A percentile compares a stretch with the other conserved stretches of the same genome.
Conservation (phyloP, 306 rosid genomes). For the Cercis canadensis region DNA sequence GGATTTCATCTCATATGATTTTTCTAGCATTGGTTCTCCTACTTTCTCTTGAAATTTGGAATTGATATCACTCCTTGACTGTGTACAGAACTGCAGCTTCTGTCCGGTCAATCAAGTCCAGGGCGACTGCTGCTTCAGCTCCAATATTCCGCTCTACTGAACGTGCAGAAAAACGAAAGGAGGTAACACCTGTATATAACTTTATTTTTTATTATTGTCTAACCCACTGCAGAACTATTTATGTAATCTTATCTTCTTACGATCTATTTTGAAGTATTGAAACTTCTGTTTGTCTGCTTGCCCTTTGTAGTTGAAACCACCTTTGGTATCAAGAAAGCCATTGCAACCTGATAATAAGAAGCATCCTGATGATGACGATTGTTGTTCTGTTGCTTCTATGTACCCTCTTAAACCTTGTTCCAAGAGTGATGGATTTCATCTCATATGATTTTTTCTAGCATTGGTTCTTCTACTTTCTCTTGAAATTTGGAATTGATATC, state of each 20-base stretch:
- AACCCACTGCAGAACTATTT: neutral
- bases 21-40: conserved; percentile 18
- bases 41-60: conserved; percentile 26
- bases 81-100: conserved; percentile 60
- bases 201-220: neutral
- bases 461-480: conserved; percentile 17
- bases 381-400: conserved; percentile 83
- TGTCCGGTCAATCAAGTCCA: conserved; percentile 52
- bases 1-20: conserved; percentile 1
- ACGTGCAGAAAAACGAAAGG: conserved; percentile 93
- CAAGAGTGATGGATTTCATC: conserved; percentile 10
- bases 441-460: conserved; percentile 21
- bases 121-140: conserved; percentile 71
- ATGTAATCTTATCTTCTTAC: conserved; percentile 7
- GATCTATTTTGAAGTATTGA: conserved; percentile 19
- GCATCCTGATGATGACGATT: conserved; percentile 90
- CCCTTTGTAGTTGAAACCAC: conserved; percentile 66
- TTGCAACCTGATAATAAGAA: conserved; percentile 83
- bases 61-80: conserved; percentile 52
- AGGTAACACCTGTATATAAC: conserved; percentile 57
- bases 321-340: conserved; percentile 63
- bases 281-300: conserved; percentile 31
- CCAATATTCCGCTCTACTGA: conserved; percentile 79
- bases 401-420: conserved; percentile 59
- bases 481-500: conserved; percentile 37